Evolutionary conservation across 1,139 yeast genomes (phyloP).

Genomic region (Yamadazyma diddensiae): DNA sequence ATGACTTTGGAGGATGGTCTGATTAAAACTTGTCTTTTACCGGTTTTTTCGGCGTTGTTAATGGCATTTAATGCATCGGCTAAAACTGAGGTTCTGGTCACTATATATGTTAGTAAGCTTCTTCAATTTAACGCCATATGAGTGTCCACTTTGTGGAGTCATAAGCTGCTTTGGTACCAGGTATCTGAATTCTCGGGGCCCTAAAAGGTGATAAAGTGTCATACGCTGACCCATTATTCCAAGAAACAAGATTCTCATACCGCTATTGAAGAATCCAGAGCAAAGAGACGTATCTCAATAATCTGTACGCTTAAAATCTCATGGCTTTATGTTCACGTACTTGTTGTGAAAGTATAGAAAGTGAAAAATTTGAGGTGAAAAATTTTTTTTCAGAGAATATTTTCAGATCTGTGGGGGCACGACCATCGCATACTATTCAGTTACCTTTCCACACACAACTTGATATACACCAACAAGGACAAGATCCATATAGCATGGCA

Average conservation of each 20-base stretch:
- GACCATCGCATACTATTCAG: no score
- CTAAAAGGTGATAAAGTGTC: background rate
- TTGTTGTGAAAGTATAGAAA: no score
- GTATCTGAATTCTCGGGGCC: constrained; percentile 13
- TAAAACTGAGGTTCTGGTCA: constrained; percentile 98
- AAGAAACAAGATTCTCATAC: constrained; percentile 18
- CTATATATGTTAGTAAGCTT: constrained; percentile 15
- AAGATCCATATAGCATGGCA: no score
- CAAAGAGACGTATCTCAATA: no score
- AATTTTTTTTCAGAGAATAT: no score
- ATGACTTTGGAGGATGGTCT: constrained; percentile 99
- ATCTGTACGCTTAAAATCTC: no score
- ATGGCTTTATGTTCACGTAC: no score
- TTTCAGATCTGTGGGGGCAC: no score
- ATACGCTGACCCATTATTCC: constrained; percentile 13
- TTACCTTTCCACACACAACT: background rate
- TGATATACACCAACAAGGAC: background rate
- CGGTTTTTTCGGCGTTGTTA: constrained; percentile 99
- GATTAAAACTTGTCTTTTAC: constrained; percentile 97
- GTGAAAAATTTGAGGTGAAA: no score
- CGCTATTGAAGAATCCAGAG: constrained; percentile 11
- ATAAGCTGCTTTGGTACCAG: constrained; percentile 7
- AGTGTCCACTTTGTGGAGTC: constrained; percentile 13
- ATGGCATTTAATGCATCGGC: constrained; percentile 99
- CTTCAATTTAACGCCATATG: constrained; percentile 11